Evolutionary conservation across 768 basidiomycete genomes (phyloP), one percentile per base, ranked within the genome.

Genomic region (Leccinum obscurum): DNA sequence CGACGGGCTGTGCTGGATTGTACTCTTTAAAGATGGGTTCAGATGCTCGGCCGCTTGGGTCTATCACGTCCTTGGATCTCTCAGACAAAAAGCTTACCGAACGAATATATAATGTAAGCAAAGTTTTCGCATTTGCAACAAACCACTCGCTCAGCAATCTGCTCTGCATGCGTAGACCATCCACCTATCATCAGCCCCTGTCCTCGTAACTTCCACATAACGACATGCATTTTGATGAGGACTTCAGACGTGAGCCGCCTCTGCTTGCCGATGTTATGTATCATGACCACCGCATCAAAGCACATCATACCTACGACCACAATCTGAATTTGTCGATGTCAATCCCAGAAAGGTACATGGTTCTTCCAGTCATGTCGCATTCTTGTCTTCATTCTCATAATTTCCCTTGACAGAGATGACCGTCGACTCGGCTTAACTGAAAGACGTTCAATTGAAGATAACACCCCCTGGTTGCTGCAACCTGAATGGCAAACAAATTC

Each of bases 261-360:
- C 14, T 41, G 24, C 7, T 54, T 1, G 28, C 17, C 14, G 17
- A n/a, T 4, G 7, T 15, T 26, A 9, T 53, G 7, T 20, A 15
- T 56, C 17, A 2, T 62, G 50, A 62, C 44, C 24, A 3, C 20
- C 13, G 30, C 20, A 32, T 32, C 9, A 32, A 53, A 63, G 60
- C 24, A 11, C 39, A 6, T 4, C 34, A 32, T n/a, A 30, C 11
- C 22, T 26, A 41, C 15, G 8, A 15, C 14, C 14, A 34, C 9
- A 30, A 46, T 28, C 17, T 20, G 4, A 6, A 32, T 22, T 1
- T 26, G 4, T 11, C 7, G 15, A 54, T 15, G 8, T 11, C n/a
- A 46, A 24, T 37, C 39, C 11, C 39, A 5, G 1, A 17, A 24
- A 53, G 7, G 60, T 63, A 9, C n/a, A 56, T 39, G 2, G 28